Evolutionary conservation across 2,329 filamentous ascomycete species (phyloP), one percentile per base, ranked within the genome.

Genomic region (Aphanoascus verrucosus): DNA sequence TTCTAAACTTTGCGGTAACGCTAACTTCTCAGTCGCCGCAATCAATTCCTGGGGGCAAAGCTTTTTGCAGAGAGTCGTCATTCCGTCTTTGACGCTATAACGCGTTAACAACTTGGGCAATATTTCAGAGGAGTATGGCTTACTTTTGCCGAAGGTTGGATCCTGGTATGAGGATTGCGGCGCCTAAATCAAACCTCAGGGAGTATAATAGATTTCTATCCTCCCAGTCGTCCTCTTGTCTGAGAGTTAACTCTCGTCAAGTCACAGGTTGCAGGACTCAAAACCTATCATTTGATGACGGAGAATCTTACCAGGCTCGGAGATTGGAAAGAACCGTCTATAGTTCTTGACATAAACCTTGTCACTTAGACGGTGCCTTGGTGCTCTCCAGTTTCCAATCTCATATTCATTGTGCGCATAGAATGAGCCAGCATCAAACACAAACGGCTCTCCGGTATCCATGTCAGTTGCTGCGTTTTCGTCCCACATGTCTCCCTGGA

Each of bases 401-500:
- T 55, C 55, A 52, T 62, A 60, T 55, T 69, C 67, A 43, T 67
- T 65, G 47, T 68, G 66, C 0, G 56, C 65, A 46, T 69, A 70
- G 15, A 65, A 62, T 5, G 63, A 58, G n/a, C 61, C 60, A 0
- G 63, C 59, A 52, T 69, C 67, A 44, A 69, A 70, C 1, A 68
- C 54, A 44, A 68, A 58, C 0, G 61, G 57, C 43, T 66, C 56
- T 1, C 62, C 60, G 0, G 61, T 69, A 2, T 58, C 56, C 49
- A 56, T 53, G 43, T 68, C 61, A 0, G 60, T 64, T 0, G 60
- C 64, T 0, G 59, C 61, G 44, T 70, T 70, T 7, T 61, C 63
- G 17, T 69, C 66, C 65, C 66, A 69, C 2, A 67, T 51, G 43
- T 69, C 64, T 0, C 67, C 67, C 32, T 70, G 67, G 1, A 67